Base-by-base conservation (phyloP, 345 rosid genomes). In the Populus tremula region DNA sequence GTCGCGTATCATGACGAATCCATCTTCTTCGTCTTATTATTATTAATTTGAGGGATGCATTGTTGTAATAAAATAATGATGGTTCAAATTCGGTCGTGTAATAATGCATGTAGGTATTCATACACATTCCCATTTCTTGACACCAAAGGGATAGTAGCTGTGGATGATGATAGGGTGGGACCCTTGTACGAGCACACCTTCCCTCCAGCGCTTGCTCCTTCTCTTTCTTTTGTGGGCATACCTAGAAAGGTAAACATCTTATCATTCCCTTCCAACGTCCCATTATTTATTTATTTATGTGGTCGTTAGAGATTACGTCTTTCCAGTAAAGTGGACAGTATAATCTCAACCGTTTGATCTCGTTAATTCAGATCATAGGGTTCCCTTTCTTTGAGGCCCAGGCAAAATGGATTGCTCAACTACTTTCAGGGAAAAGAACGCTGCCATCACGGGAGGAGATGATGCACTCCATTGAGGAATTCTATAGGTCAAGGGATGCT, bases 311-410 rank as follows among this genome's bases (percentile, higher is more conserved):
- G 16, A 25, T 10, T 63, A 27, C 33, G 27, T 4, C 1, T 63
- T 18, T 45, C 14, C 6, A 61, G 11, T 39, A 5, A 39, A 39
- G 43, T 39, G 43, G 43, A 39, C 43, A 39, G 9, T 39, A 6
- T 8, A 39, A 39, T 39, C 9, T 39, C 9, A 39, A 39, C 29
- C n/a, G 9, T 16, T 41, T 75, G 41, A 21, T 69, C 64, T 63
- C 68, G 12, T n/a, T n/a, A 7, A 27, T 77, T 83, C 90, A 93
- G 98, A 49, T 94, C 45, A 90, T 94, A 80, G 98, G 97, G 79
- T 93, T 93, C 80, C 97, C 97, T 65, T 94, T 94, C 88, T 93
- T 92, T 76, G 98, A 94, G 83, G 86, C 97, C 33, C 98, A 94
- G 93, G 98, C 94, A 79, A 91, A 78, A 83, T 94, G 97, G 97